Base-by-base conservation (phyloP, 2,329 filamentous ascomycete species). In the Malbranchea zuffiana region DNA sequence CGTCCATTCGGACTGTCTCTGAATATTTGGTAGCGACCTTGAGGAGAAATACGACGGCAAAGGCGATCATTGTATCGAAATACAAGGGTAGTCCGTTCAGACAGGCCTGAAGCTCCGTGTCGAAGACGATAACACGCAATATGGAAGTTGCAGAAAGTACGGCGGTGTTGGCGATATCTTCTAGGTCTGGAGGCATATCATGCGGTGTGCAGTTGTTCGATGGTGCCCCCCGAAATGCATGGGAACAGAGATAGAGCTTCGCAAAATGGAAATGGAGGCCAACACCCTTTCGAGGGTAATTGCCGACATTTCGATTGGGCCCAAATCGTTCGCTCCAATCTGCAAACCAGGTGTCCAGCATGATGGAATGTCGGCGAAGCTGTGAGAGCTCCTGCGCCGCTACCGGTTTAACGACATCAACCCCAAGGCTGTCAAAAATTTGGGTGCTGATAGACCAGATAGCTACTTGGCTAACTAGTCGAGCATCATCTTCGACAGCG, bases 191-290 rank as follows among this genome's bases (percentile, higher is more conserved):
- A 0, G 49, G 47, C 27, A 63, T 49, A 19, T 28, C 43, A 6
- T 29, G 33, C 7, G 28, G 27, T 27, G 35, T 12, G 23, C 23
- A 10, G 23, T 12, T 12, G 12, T 25, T 25, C 3, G 12, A 12
- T 12, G 23, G 39, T 0, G 42, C 30, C 4, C 62, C 60, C 6
- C 63, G 57, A 16, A 68, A 54, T 11, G 62, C 61, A 38, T 66
- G 61, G 1, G 65, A 66, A 32, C 61, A 61, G 4, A 68, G 52
- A 31, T 67, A 62, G 3, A 69, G 51, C 37, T 65, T 59, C 6
- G 63, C 64, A 47, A 66, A 68, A 38, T 67, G 55, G 35, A 60
- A 65, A 43, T 67, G 61, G 23, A 67, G 50, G 4, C 51, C 52
- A 6, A 66, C 62, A 2, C 64, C 65, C 44, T 66, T 66, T 18